Percentiles rank a stretch among this genome's conserved stretches.
These are phyloP conservation scores for Taxillus chinensis DNA, from an alignment of 164 flowering plant genomes.

Conservation along the genomic window DNA sequence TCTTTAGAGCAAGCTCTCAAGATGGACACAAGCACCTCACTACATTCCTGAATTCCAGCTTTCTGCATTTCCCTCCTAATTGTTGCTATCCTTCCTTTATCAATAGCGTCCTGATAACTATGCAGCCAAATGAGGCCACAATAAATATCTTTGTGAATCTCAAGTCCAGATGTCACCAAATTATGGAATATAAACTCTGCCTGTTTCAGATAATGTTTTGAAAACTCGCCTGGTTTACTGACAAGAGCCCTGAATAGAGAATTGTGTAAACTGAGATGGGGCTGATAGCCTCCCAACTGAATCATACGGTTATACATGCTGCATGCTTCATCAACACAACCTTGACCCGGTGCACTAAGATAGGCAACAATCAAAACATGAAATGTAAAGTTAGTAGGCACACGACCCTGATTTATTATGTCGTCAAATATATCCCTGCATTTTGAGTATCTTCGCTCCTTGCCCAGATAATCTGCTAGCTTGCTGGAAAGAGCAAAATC, in stretches of 20 bases:
- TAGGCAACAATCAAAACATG: slow-evolving; percentile 72
- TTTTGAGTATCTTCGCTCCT: slow-evolving; percentile 66
- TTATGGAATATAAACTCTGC: slow-evolving; percentile 88
- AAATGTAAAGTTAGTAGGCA: slow-evolving; percentile 87
- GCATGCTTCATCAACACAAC: slow-evolving; percentile 83
- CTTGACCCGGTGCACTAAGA: slow-evolving; percentile 55
- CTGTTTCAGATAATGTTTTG: slow-evolving; percentile 65
- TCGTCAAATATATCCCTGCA: slow-evolving; percentile 84
- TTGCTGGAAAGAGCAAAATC: slow-evolving; percentile 83
- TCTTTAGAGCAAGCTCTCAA: slow-evolving; percentile 72
- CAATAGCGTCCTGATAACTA: slow-evolving; percentile 73
- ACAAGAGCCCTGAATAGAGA: slow-evolving; percentile 75
- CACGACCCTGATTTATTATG: slow-evolving; percentile 69
- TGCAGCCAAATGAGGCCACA: slow-evolving; percentile 88
- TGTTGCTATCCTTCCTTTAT: slow-evolving; percentile 49
- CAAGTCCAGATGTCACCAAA: slow-evolving; percentile 54
- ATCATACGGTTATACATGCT: slow-evolving; percentile 83
- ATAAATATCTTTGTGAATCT: slow-evolving; percentile 66
- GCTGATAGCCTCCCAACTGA: slow-evolving; percentile 80
- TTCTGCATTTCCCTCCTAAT: slow-evolving; percentile 52
- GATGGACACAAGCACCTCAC: slow-evolving; percentile 66
- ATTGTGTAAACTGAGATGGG: slow-evolving; percentile 78
- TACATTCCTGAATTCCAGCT: slow-evolving; percentile 55
- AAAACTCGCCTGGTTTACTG: slow-evolving; percentile 46
- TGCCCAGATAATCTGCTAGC: slow-evolving; percentile 87